Base-by-base conservation (phyloP, 2,329 filamentous ascomycete genomes). In the Diaporthe citri region DNA sequence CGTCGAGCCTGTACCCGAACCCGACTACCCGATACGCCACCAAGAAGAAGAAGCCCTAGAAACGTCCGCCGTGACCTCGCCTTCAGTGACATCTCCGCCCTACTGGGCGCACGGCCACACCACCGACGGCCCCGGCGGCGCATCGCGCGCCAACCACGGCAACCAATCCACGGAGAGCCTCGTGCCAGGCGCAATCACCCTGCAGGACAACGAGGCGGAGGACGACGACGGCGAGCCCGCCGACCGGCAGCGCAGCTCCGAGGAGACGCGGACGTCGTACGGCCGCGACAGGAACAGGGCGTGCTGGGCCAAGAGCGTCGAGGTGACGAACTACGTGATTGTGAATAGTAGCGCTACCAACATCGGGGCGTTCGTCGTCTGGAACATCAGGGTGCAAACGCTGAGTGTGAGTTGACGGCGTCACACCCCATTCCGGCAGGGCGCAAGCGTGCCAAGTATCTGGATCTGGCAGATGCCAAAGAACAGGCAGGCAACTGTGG, bases 321-420 rank as follows among this genome's bases (percentile, higher is more conserved):
- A 89, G 77, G 87, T 93, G 56, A 85, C 87, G 51, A 89, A 90
- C 79, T 85, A 90, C 80, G 88, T 89, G 15, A 79, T 90, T 28
- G 87, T 93, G 60, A 90, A 91, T 75, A 87, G 89, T 69, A 88
- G 88, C 77, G 82, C 87, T 48, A 89, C 87, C 20, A 90, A 87
- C 78, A 88, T 91, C 39, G 96, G 96, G n/a, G 94, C 96, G 2
- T 99, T 98, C 85, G 95, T 98, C 1, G 95, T 98, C 10, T 99
- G 95, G 94, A 97, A 95, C 81, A 95, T 97, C 80, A 91, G 89
- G 64, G 94, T 99, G 59, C 92, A 97, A 82, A 98, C 95, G 4
- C 86, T 98, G 69, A 93, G 92, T 83, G 95, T 96, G 82, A 82
- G 91, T 89, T 89, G 20, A 7, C 31, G 15, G 62, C 7, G 22